A percentile compares a stretch with the other conserved stretches of the same genome.
Conservation (phyloP, 1,284 basidiomycete species). For the Ceratobasidium sp. region DNA sequence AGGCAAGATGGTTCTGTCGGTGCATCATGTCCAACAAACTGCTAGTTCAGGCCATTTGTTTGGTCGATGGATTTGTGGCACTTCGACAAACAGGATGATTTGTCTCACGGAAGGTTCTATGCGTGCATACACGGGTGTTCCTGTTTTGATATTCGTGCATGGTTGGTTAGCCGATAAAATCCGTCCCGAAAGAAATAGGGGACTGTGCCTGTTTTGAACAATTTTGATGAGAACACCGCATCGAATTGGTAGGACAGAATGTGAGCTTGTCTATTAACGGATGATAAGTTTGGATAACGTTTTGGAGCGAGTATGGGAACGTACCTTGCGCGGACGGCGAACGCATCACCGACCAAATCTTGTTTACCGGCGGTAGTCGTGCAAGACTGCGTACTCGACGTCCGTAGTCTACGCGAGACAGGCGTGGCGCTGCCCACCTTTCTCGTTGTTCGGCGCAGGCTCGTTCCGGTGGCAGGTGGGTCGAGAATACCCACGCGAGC, state of each 20-base stretch:
- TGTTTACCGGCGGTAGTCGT: not conserved
- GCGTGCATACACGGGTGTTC: not conserved
- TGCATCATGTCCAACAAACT: not conserved
- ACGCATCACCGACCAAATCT: not conserved
- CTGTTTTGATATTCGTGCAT: not conserved
- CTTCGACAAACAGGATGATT: not conserved
- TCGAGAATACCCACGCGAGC: not conserved
- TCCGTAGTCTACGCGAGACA: not conserved
- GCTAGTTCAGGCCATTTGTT: not conserved
- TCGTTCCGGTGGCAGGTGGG: not conserved
- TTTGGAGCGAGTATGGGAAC: not conserved
- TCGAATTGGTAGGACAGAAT: not conserved
- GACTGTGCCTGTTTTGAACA: conserved; percentile 13
- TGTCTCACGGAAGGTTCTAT: not conserved
- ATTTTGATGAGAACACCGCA: not conserved
- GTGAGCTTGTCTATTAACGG: not conserved
- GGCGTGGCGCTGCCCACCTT: not conserved
- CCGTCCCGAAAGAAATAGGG: not conserved
- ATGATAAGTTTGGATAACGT: not conserved
- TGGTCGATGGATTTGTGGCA: not conserved
- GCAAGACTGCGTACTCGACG: not conserved
- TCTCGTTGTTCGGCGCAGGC: not conserved
- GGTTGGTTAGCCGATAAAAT: not conserved
- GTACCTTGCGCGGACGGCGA: not conserved
- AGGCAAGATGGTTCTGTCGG: not conserved